These are phyloP conservation scores for Boletus mariae DNA, from an alignment of 1,284 basidiomycete genomes.

Conservation along the genomic window DNA sequence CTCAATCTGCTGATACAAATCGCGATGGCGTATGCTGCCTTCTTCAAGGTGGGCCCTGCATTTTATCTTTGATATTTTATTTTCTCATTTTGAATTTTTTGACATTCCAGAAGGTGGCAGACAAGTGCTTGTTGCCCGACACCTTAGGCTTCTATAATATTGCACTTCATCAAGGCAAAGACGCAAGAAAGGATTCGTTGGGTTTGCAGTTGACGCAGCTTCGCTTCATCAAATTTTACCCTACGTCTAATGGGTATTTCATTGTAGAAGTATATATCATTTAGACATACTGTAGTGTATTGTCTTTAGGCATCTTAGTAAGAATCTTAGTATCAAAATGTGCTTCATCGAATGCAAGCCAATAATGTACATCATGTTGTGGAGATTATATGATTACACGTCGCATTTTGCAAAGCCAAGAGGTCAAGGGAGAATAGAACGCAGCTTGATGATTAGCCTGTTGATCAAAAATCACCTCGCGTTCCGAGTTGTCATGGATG, in stretches of 20 bases:
- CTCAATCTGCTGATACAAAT: slow-evolving; percentile 6
- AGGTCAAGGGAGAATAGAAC: too few relatives aligned
- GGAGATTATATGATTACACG: too few relatives aligned
- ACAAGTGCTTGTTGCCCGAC: not conserved
- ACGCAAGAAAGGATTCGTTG: not conserved
- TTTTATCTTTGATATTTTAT: too few relatives aligned
- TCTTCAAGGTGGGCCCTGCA: slow-evolving; percentile 11
- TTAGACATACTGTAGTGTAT: not conserved
- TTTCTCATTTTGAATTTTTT: not conserved
- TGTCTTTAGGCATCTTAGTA: too few relatives aligned
- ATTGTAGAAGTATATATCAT: slow-evolving; percentile 17
- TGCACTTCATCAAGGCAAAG: not conserved
- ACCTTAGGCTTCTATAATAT: slow-evolving; percentile 7
- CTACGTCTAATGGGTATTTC: slow-evolving; percentile 3
- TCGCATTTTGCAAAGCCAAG: too few relatives aligned
- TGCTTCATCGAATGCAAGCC: too few relatives aligned
- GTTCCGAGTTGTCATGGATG: too few relatives aligned
- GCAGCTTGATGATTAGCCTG: too few relatives aligned
- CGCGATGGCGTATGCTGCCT: not conserved
- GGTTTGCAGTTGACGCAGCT: slow-evolving; percentile 18
- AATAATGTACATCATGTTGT: too few relatives aligned
- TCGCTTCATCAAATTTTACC: slow-evolving; percentile 6
- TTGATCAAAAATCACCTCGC: too few relatives aligned
- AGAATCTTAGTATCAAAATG: too few relatives aligned
- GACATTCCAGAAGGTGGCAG: slow-evolving; percentile 9